Percentiles rank a stretch among this genome's conserved stretches.
phyloP scores from a whole-genome alignment of 2,329 filamentous ascomycete genomes.

The Fusarium citri region DNA sequence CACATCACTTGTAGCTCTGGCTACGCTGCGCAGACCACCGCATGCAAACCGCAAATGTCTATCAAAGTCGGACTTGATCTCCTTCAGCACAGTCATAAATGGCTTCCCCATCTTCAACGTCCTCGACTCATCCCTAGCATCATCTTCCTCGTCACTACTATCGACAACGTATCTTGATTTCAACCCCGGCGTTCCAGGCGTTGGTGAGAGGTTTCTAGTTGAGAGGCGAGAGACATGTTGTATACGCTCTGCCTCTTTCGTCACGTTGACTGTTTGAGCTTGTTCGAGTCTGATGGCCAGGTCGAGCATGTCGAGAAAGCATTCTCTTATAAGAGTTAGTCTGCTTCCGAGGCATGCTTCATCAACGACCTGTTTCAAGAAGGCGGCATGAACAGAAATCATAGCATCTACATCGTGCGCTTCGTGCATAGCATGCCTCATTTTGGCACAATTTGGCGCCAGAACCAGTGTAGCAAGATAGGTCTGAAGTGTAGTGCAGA shows the following conservation, averaged over 20 bases:
- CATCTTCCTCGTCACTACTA: slow-evolving; percentile 48
- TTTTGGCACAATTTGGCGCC: slow-evolving; percentile 65
- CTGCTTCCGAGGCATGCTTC: slow-evolving; percentile 77
- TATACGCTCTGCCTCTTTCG: slow-evolving; percentile 48
- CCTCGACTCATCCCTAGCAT: slow-evolving; percentile 29
- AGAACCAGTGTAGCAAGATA: slow-evolving; percentile 82
- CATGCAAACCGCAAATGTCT: slow-evolving; percentile 76
- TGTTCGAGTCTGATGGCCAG: slow-evolving; percentile 77
- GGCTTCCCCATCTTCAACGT: slow-evolving; percentile 48
- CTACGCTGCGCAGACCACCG: slow-evolving; percentile 78
- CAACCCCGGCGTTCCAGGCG: slow-evolving; percentile 34
- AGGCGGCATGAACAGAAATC: slow-evolving; percentile 75
- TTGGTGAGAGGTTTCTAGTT: slow-evolving; percentile 29
- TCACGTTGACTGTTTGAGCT: slow-evolving; percentile 58
- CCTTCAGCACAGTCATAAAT: slow-evolving; percentile 65
- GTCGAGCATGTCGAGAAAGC: slow-evolving; percentile 81
- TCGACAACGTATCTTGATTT: slow-evolving; percentile 44
- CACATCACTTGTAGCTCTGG: slow-evolving; percentile 75
- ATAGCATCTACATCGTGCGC: slow-evolving; percentile 84
- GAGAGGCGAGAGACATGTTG: slow-evolving; percentile 51
- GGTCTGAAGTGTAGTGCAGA: slow-evolving; percentile 77
- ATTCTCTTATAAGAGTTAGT: slow-evolving; percentile 76
- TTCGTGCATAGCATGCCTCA: slow-evolving; percentile 67
- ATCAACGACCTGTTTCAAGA: slow-evolving; percentile 70
- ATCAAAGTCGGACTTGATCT: slow-evolving; percentile 72